phyloP scores from a whole-genome alignment of 2,329 filamentous ascomycete genomes.

The Pseudogymnoascus pannorum region DNA sequence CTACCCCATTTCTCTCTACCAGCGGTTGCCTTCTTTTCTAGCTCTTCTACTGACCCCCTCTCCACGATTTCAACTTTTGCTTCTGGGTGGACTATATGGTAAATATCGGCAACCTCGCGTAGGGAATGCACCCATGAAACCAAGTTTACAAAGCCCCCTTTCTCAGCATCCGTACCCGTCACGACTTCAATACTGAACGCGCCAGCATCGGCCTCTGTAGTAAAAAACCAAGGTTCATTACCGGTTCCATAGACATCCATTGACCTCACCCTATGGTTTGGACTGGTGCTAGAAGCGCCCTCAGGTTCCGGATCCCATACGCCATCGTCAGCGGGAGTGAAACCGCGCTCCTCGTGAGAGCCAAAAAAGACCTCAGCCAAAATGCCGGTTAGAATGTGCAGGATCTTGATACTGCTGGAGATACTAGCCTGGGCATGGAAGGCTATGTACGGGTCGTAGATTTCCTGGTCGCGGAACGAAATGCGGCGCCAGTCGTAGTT shows the following conservation, averaged over 20 bases:
- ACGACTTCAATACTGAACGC: constrained; percentile 13
- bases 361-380: constrained; percentile 13
- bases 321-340: background rate
- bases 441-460: constrained; percentile 31
- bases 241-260: background rate
- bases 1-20: background rate
- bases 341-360: background rate
- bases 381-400: constrained; percentile 28
- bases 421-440: constrained; percentile 28
- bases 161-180: constrained; percentile 3
- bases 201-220: constrained; percentile 10
- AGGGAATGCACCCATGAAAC: constrained; percentile 13
- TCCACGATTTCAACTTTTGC: background rate
- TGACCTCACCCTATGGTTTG: background rate
- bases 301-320: background rate
- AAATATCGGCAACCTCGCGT: background rate
- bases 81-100: background rate
- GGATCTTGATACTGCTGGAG: constrained; percentile 24
- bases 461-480: constrained; percentile 26
- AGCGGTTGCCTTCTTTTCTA: background rate
- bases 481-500: constrained; percentile 29
- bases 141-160: constrained; percentile 10
- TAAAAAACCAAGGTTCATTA: background rate
- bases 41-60: background rate
- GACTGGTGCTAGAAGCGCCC: background rate